Base-by-base conservation (phyloP, 2,329 filamentous ascomycete genomes). In the Aspergillus quadricinctus region DNA sequence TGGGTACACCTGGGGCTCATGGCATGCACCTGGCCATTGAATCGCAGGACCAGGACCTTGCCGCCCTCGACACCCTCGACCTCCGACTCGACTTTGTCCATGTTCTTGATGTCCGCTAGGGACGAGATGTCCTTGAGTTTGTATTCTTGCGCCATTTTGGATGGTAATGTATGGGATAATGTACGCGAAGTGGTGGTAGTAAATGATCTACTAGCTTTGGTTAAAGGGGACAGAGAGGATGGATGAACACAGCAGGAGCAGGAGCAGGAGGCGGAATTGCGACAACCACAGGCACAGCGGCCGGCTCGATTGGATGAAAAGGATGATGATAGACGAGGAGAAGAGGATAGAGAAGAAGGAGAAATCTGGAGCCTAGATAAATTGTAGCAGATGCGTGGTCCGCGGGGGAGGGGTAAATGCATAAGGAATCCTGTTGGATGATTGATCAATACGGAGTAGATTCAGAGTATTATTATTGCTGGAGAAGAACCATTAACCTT, bases 1-100 rank as follows among this genome's bases (percentile, higher is more conserved):
- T 97, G 93, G 14, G 84, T 87, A 71, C 94, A 99, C 64, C 88
- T 94, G 41, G 90, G 79, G 37, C 89, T 92, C 37, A 95, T 74
- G 29, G 92, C 94, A 70, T 92, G 87, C 17, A 93, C 78, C 64
- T 88, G 84, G 64, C 88, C 88, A 53, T 85, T 86, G 10, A 88
- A 81, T 69, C 95, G 95, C 61, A 94, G 80, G 4, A 99, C 81
- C 4, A 99, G 80, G 2, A 99, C 87, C 74, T 97, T 97, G 60
- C 85, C 90, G 40, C 83, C 86, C 56, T 93, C 87, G 46, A 99
- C 81, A 21, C 93, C 94, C 66, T 97, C 93, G 4, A 99, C 88
- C 67, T 96, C 92, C 14, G 85, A 89, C 74, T 97, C 92, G 61
- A 88, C 82, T 80, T 96, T 97, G 64, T 94, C 87, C 21, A 90